Evolutionary conservation across 768 basidiomycete species (phyloP), one percentile per base, ranked within the genome.

Genomic region (Phylloporus sp.): DNA sequence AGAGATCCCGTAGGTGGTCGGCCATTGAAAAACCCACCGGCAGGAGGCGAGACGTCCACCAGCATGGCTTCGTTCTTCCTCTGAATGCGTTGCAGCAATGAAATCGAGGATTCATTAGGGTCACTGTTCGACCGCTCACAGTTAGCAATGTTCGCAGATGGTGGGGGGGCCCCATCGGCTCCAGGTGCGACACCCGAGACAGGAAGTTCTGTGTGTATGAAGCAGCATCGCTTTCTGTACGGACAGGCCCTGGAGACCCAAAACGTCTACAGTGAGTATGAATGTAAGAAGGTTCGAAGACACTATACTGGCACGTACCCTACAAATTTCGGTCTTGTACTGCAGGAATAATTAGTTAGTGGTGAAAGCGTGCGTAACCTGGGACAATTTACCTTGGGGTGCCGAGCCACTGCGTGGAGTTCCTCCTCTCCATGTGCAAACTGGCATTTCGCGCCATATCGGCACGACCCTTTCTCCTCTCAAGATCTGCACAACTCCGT

Each of bases 191-290:
- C 71, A 23, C 79, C 82, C 17, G 78, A 72, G 37, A 75, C 72
- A n/a, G 89, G 86, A 35, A 90, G 73, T 59, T 88, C n/a, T n/a
- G n/a, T n/a, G n/a, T n/a, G n/a, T n/a, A n/a, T n/a, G n/a, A n/a
- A n/a, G n/a, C n/a, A n/a, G 67, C 90, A 93, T 46, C 90, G 72
- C 67, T 91, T 91, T 43, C 90, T 90, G 54, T 93, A 93, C 0
- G 90, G 90, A 62, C 90, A 93, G n/a, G 90, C 90, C 22, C 90
- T 90, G 37, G 90, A 91, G 10, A 92, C 85, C 88, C 90, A 93
- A 74, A 93, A 93, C 9, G 90, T 93, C 84, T 90, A 57, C 9
- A 31, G 21, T 49, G 23, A 5, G 26, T 59, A 38, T 54, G 47
- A 54, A 48, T 31, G 54, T 43, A 24, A n/a, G n/a, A 20, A 6